phyloP scores from a whole-genome alignment of 2,329 filamentous ascomycete species.

The Epichloe uncinata region DNA sequence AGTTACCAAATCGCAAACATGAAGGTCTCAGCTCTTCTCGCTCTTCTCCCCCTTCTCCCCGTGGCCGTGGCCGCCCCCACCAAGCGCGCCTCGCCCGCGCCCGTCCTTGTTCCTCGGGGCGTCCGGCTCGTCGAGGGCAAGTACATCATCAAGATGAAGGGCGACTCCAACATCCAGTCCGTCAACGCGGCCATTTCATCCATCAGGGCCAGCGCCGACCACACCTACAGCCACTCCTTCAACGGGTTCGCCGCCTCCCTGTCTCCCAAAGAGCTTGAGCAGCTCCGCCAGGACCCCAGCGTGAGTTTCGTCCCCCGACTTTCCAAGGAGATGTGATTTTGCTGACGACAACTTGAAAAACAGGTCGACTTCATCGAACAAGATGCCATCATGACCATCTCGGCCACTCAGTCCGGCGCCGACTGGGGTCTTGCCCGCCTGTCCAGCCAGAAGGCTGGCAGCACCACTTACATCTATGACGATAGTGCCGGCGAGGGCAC shows the following conservation, averaged over 20 bases:
- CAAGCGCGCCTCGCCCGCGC: conserved; percentile 20
- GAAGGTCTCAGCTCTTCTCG: conserved; percentile 20
- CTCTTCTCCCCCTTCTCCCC: conserved; percentile 19
- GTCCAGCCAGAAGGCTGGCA: conserved; percentile 17
- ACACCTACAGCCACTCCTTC: conserved; percentile 16
- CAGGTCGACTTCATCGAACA: conserved; percentile 26
- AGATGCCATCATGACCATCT: conserved; percentile 38
- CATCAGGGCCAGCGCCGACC: conserved; percentile 20
- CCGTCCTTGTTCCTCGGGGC: conserved; percentile 19
- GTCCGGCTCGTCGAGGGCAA: conserved; percentile 20
- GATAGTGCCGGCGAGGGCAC: conserved; percentile 23
- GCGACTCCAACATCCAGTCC: conserved; percentile 9
- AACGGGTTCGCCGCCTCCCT: conserved; percentile 17
- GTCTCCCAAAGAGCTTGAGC: conserved; percentile 13
- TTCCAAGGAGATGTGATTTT: background rate
- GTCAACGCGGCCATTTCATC: conserved; percentile 13
- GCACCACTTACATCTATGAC: conserved; percentile 24
- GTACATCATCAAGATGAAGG: conserved; percentile 26
- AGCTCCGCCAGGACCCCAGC: conserved; percentile 14
- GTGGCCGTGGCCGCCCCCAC: conserved; percentile 18
- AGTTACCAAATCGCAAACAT: conserved; percentile 9
- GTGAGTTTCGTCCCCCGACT: conserved; percentile 6
- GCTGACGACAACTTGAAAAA: background rate
- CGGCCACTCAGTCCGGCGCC: conserved; percentile 24
- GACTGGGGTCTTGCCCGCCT: conserved; percentile 28